Conservation (phyloP, 305 asterid genomes). For the Withania somnifera region DNA sequence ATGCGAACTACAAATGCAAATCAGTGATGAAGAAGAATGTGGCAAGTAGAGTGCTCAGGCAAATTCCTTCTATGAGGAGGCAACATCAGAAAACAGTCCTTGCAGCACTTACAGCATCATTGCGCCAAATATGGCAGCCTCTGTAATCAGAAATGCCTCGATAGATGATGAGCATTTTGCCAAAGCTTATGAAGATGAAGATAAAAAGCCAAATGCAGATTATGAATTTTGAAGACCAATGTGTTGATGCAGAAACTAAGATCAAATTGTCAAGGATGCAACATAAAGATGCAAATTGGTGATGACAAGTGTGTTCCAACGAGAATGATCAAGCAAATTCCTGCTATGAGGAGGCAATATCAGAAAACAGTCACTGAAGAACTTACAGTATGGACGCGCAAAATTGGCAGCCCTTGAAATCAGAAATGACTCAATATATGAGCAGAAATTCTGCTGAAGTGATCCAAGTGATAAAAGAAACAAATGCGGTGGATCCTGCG, state of each 20-base stretch:
- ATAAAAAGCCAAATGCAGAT: neutral
- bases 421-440: neutral
- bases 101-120: too few relatives aligned
- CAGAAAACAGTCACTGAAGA: neutral
- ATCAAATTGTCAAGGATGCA: neutral
- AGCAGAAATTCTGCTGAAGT: neutral
- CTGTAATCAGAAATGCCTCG: too few relatives aligned
- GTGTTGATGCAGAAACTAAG: conserved; percentile 7
- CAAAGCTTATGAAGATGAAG: neutral
- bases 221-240: neutral
- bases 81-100: too few relatives aligned
- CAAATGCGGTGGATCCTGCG: neutral
- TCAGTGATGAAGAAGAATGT: too few relatives aligned
- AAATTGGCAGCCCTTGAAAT: neutral
- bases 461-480: neutral
- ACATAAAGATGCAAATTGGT: neutral
- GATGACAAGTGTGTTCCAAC: neutral
- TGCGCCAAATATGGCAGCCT: too few relatives aligned
- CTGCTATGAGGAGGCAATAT: neutral
- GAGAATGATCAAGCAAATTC: conserved; percentile 9
- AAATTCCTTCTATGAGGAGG: too few relatives aligned
- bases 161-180: too few relatives aligned
- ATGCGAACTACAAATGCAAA: too few relatives aligned
- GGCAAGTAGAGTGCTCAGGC: too few relatives aligned
- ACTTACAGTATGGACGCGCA: neutral